Evolutionary conservation across 345 rosid genomes (phyloP).

Genomic region (Eucalyptus cloeziana): DNA sequence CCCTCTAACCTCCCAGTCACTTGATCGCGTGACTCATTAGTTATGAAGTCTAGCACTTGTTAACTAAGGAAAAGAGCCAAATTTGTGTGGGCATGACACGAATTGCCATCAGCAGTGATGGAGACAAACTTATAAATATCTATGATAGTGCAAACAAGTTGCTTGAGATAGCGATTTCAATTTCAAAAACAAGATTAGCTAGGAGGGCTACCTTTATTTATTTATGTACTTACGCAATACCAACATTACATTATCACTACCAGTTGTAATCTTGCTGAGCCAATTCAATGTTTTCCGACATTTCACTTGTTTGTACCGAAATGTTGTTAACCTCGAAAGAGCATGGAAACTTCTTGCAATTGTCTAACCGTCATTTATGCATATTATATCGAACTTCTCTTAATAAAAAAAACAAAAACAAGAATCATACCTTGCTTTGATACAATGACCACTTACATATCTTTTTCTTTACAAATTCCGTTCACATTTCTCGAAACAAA

Average conservation of each 20-base stretch:
- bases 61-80: too few species aligned
- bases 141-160: background rate
- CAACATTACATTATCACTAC: background rate
- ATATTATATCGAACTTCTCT: background rate
- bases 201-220: background rate
- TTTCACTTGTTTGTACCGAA: background rate
- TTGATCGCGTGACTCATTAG: too few species aligned
- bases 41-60: too few species aligned
- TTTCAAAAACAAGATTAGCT: background rate
- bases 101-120: background rate
- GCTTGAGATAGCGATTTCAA: background rate
- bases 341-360: background rate
- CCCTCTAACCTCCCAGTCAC: too few species aligned
- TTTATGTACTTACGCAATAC: background rate
- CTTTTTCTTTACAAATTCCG: background rate
- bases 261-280: background rate
- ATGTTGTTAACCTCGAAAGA: background rate
- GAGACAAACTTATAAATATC: background rate
- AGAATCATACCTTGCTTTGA: background rate
- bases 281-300: background rate
- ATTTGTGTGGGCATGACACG: too few species aligned
- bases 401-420: background rate
- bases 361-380: background rate
- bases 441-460: background rate
- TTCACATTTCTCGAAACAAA: background rate